phyloP scores from a whole-genome alignment of 2,329 filamentous ascomycete species.

The Colletotrichum salicis region DNA sequence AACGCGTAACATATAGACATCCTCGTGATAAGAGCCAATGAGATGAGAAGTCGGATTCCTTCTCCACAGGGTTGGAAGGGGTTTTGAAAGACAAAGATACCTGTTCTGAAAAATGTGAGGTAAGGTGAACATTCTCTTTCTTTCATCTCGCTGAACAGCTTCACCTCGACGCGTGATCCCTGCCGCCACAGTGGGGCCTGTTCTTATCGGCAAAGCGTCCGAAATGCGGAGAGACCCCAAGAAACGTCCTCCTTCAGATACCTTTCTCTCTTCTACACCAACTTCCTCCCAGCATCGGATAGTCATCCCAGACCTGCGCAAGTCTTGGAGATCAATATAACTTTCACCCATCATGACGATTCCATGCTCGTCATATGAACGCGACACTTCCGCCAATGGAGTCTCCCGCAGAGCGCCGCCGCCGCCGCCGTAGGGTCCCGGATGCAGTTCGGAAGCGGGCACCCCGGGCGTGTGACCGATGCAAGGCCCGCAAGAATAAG shows the following conservation, averaged over 20 bases:
- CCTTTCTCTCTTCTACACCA: background rate
- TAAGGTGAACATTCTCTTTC: background rate
- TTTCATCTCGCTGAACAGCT: background rate
- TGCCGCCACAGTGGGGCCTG: background rate
- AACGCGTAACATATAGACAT: background rate
- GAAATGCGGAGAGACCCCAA: background rate
- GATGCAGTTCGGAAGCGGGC: slow-evolving; percentile 48
- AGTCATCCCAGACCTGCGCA: too few species aligned
- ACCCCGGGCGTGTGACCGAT: slow-evolving; percentile 46
- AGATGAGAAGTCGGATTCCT: background rate
- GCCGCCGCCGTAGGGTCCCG: slow-evolving; percentile 42
- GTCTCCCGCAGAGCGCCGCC: slow-evolving; percentile 14
- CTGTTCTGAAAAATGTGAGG: background rate
- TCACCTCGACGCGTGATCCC: background rate
- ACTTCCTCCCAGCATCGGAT: background rate
- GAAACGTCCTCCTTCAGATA: background rate
- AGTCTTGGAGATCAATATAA: fast-evolving
- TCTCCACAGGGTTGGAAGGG: background rate
- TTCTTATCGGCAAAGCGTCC: background rate
- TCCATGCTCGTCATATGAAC: background rate
- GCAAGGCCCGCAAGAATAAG: slow-evolving; percentile 49
- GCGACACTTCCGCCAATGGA: slow-evolving; percentile 11
- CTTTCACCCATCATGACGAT: background rate
- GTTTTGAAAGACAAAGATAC: too few species aligned
- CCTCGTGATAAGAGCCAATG: background rate